Evolutionary conservation across 2,329 filamentous ascomycete species (phyloP).

Genomic region (Bipolaris cookei): DNA sequence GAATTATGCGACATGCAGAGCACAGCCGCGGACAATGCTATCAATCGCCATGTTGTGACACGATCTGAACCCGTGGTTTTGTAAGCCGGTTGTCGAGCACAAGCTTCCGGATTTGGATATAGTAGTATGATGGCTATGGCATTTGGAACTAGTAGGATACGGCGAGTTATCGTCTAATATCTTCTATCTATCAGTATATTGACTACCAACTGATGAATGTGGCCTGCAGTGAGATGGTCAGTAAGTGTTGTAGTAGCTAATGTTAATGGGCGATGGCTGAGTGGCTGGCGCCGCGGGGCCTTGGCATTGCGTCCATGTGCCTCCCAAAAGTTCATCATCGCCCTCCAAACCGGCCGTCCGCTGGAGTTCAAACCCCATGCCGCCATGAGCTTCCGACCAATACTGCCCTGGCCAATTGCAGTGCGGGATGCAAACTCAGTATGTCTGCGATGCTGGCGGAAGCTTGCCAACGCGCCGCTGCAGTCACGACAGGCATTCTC

Average conservation of each 20-base stretch:
- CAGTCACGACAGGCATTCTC: slow-evolving; percentile 40
- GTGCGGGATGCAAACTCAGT: slow-evolving; percentile 38
- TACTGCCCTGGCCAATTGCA: slow-evolving; percentile 38
- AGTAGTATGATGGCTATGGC: background rate
- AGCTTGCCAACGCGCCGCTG: slow-evolving; percentile 29
- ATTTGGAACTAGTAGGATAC: too few relatives aligned
- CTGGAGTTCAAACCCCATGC: slow-evolving; percentile 22
- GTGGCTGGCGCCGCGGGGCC: slow-evolving; percentile 9
- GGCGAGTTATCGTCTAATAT: too few relatives aligned
- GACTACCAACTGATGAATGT: background rate
- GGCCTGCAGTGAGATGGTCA: background rate
- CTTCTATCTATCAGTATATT: too few relatives aligned
- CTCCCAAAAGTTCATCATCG: slow-evolving; percentile 11
- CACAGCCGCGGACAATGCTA: background rate
- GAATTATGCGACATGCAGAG: background rate
- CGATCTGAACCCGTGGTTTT: background rate
- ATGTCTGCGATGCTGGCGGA: slow-evolving; percentile 46
- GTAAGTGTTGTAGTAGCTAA: background rate
- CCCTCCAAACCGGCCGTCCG: background rate
- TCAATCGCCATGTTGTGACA: background rate
- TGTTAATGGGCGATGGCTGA: slow-evolving; percentile 1
- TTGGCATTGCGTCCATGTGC: slow-evolving; percentile 15
- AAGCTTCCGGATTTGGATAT: background rate
- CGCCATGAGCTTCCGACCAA: slow-evolving; percentile 49
- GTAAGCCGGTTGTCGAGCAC: background rate